A percentile compares a stretch with the other conserved stretches of the same genome.
Evolutionary conservation across 1,284 basidiomycete species (phyloP).

Genomic region (Ganoderma lingzhi): DNA sequence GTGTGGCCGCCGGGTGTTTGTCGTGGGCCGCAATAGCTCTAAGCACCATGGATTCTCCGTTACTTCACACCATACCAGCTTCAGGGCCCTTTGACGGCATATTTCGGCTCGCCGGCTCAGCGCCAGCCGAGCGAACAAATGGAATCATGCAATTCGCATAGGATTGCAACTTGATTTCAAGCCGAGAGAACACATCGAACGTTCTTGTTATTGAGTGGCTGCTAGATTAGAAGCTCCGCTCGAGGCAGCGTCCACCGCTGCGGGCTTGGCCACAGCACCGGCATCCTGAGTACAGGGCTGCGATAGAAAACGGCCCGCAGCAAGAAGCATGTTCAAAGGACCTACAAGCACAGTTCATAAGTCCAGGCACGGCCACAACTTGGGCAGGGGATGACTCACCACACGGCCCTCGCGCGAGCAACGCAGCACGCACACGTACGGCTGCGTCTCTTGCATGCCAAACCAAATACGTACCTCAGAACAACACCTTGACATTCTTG

Average conservation of each 20-base stretch:
- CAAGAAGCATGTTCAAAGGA: background rate
- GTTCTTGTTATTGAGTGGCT: background rate
- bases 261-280: background rate
- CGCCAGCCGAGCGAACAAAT: background rate
- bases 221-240: background rate
- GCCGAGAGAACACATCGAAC: background rate
- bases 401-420: background rate
- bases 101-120: background rate
- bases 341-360: background rate
- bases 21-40: background rate
- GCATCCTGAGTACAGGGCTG: background rate
- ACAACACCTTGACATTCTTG: slow-evolving; percentile 89
- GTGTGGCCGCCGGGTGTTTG: slow-evolving; percentile 15
- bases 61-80: background rate
- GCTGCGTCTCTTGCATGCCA: background rate
- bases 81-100: background rate
- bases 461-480: slow-evolving; percentile 49
- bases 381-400: background rate
- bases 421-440: background rate
- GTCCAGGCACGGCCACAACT: background rate
- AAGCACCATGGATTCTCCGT: background rate
- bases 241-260: background rate
- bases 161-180: background rate
- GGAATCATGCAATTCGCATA: background rate
- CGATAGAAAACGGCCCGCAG: background rate